Base-by-base conservation (phyloP, 2,329 filamentous ascomycete genomes). In the Fusarium pseudoanthophilum region DNA sequence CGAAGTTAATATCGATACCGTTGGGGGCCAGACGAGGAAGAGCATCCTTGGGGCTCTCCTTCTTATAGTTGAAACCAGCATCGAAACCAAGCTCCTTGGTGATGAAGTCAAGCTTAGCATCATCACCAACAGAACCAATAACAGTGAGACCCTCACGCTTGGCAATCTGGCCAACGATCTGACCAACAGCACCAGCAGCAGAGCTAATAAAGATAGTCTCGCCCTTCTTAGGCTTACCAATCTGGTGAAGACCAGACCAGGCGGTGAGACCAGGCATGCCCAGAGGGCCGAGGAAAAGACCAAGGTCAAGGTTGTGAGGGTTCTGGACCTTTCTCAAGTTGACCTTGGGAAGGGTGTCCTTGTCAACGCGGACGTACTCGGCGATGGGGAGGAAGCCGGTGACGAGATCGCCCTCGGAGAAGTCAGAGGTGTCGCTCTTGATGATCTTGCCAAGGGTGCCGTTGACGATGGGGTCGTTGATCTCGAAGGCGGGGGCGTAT, bases 1-100 rank as follows among this genome's bases (percentile, higher is more conserved):
- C 87, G 65, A 83, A 88, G 80, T 87, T 87, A 26, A 88, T 94
- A 78, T 97, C 93, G 70, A 97, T 88, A 9, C 93, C 94, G 18
- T 94, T 82, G 1, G 93, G 93, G 1, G 92, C 92, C 24, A 96
- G 86, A 65, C 92, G 87, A 73, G 85, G 82, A 63, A 97, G 86
- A 0, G 93, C 93, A 16, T 92, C 91, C 2, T 83, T 79, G 0
- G 93, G 88, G 75, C 87, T 89, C 84, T 96, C 93, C 75, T 89
- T 95, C 88, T 96, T 95, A 87, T 97, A 97, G 86, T 97, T 96
- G 85, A 95, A 96, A 14, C 91, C 94, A 21, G 74, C 83, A 62
- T 89, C 86, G 73, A 86, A 88, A 14, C 86, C 87, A 3, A 89
- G 83, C 77, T 87, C 84, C 62, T 85, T 82, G 48, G 74, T 79